Evolutionary conservation across 2,329 filamentous ascomycete species (phyloP).

Genomic region (Penicillium sp.): DNA sequence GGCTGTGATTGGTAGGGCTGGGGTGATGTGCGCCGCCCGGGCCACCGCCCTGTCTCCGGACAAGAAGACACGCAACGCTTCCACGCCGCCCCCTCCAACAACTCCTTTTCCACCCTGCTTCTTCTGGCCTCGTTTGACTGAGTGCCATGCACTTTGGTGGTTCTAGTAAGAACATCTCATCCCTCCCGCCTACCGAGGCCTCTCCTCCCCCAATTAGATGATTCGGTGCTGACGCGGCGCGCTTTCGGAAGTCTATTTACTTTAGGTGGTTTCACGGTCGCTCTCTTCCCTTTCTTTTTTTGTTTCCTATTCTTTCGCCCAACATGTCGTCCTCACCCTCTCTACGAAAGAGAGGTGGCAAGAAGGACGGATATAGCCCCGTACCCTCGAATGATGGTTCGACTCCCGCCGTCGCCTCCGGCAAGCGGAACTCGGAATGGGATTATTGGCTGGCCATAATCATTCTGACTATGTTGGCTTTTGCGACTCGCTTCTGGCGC

Average conservation of each 20-base stretch:
- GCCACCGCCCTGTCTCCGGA: slow-evolving; percentile 23
- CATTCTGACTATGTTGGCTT: slow-evolving; percentile 81
- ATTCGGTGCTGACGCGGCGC: slow-evolving; percentile 14
- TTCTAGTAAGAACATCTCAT: slow-evolving; percentile 21
- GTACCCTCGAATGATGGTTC: slow-evolving; percentile 29
- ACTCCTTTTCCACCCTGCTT: slow-evolving; percentile 17
- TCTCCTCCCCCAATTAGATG: slow-evolving; percentile 1
- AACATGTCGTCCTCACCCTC: slow-evolving; percentile 43
- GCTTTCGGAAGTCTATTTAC: slow-evolving; percentile 30
- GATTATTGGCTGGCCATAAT: slow-evolving; percentile 81
- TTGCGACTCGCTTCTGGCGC: slow-evolving; percentile 92
- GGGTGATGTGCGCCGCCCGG: slow-evolving; percentile 11
- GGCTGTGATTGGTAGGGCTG: slow-evolving; percentile 12
- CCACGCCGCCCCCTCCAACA: slow-evolving; percentile 10
- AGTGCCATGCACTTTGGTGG: slow-evolving; percentile 32
- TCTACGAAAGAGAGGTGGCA: slow-evolving; percentile 48
- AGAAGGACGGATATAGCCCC: slow-evolving; percentile 37
- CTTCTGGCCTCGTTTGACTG: slow-evolving; percentile 17
- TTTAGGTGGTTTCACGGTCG: slow-evolving; percentile 35
- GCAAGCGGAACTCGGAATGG: slow-evolving; percentile 62
- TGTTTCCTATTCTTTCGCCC: slow-evolving; percentile 22
- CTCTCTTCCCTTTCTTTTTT: slow-evolving; percentile 27
- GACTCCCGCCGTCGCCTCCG: slow-evolving; percentile 13
- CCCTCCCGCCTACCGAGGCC: background rate
- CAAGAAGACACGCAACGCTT: slow-evolving; percentile 28